Evolutionary conservation across 768 basidiomycete species (phyloP).

Genomic region (Auriscalpium vulgare): DNA sequence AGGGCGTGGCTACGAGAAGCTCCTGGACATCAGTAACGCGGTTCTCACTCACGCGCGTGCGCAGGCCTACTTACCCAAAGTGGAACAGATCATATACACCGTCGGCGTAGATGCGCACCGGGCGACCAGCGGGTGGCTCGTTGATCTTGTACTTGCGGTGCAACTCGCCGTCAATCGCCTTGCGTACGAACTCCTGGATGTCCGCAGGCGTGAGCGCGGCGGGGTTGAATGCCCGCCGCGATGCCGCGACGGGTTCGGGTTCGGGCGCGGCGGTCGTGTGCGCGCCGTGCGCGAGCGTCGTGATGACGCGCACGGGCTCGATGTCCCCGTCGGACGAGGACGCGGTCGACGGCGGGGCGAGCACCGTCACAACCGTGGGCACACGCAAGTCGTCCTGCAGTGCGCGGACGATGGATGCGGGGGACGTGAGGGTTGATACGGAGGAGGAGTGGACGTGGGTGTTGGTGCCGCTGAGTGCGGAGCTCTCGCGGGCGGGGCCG

Average conservation of each 20-base stretch:
- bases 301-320: slow-evolving; percentile 7
- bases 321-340: slow-evolving; percentile 15
- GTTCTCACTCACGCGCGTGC: neutral
- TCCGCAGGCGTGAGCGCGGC: slow-evolving; percentile 65
- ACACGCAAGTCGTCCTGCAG: slow-evolving; percentile 2
- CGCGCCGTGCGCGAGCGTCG: neutral
- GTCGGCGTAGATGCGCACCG: slow-evolving; percentile 89
- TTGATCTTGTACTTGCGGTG: slow-evolving; percentile 76
- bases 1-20: slow-evolving; percentile 72
- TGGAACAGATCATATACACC: slow-evolving; percentile 99
- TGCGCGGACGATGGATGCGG: slow-evolving; percentile 1
- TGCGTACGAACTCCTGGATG: slow-evolving; percentile 68
- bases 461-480: slow-evolving; percentile 8
- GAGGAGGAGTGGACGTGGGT: slow-evolving; percentile 18
- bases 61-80: slow-evolving; percentile 58
- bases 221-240: slow-evolving; percentile 43
- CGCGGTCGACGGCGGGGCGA: slow-evolving; percentile 5
- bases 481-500: slow-evolving; percentile 32
- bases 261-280: slow-evolving; percentile 11
- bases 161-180: slow-evolving; percentile 65
- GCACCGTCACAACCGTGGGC: neutral
- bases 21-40: slow-evolving; percentile 1
- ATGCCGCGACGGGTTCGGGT: slow-evolving; percentile 18
- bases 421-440: slow-evolving; percentile 15
- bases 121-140: slow-evolving; percentile 69